Base-by-base conservation (phyloP, 441 rosid genomes). In the Adansonia rubrostipa region DNA sequence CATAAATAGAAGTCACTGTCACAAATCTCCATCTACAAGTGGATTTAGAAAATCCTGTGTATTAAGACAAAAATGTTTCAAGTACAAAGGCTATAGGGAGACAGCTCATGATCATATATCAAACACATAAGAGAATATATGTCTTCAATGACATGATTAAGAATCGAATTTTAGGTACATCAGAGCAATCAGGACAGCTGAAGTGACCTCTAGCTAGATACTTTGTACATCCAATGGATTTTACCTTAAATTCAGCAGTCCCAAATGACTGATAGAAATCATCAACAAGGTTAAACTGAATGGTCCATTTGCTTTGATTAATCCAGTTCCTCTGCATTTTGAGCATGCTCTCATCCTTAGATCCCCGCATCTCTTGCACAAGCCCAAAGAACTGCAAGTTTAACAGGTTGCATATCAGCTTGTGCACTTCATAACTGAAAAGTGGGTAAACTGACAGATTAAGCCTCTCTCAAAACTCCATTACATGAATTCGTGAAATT, bases 341-440 rank as follows among this genome's bases (percentile, higher is more conserved):
- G 91, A 85, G 85, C 99, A 95, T 0, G 99, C 94, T 80, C 90
- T 80, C 83, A 86, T 76, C 93, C 82, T 86, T 61, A 95, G 83
- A 86, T 91, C 92, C 1, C 99, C 99, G 9, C 99, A 95, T 82
- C 80, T 95, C 79, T 77, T 88, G 85, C 98, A 95, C 98, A 93
- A 87, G 47, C 92, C 95, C 40, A 92, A 86, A 1, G 95, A 89
- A 48, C 99, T 93, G 90, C 87, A 86, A 14, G 79, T 66, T 63
- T 75, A 78, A 66, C 68, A 54, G 47, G 53, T 65, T 68, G 40
- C 66, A 82, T 15, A 63, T 50, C 48, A 62, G 48, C 42, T 61
- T 74, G 53, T 74, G 64, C 10, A 33, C 42, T 33, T 63, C 1
- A 48, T 44, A 15, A 19, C 20, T 71, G 0, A 20, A 22, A 1